Evolutionary conservation across 176 grass and related monocot genomes (phyloP).

Genomic region (Puccinellia tenuiflora): DNA sequence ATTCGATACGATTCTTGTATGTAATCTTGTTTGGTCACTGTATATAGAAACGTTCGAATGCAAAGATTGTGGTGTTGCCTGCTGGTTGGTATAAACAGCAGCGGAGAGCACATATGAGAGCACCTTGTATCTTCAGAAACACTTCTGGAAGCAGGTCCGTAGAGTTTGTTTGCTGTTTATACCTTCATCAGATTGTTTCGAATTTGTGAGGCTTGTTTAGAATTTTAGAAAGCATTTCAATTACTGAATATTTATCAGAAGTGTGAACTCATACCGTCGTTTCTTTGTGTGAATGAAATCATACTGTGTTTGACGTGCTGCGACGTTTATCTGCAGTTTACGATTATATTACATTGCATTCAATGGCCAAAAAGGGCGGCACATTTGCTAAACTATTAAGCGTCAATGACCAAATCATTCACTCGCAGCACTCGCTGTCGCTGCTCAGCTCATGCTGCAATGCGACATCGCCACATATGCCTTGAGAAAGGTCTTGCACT

Average conservation of each 20-base stretch:
- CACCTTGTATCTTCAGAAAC: not conserved
- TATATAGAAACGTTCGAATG: constrained; percentile 9
- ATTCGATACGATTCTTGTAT: constrained; percentile 29
- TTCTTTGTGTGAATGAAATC: no score
- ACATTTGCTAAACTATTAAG: not conserved
- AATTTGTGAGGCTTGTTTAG: not conserved
- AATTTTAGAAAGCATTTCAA: not conserved
- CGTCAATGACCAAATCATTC: not conserved
- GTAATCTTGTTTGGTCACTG: constrained; percentile 15
- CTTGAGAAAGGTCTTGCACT: not conserved
- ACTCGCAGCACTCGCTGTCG: not conserved
- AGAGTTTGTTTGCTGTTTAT: not conserved
- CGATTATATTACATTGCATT: not conserved
- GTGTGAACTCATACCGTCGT: not conserved
- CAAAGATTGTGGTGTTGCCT: not conserved
- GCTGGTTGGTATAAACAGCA: not conserved
- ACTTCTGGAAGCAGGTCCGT: not conserved
- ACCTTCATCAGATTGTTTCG: not conserved
- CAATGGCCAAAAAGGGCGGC: not conserved
- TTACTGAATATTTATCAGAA: not conserved
- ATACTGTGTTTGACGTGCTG: not conserved
- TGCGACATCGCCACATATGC: not conserved
- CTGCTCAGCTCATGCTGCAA: not conserved
- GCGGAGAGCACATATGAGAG: not conserved
- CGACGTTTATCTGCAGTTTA: not conserved